Conservation (phyloP, 495 filamentous ascomycete species). For the Barbatosphaeria neglecta region DNA sequence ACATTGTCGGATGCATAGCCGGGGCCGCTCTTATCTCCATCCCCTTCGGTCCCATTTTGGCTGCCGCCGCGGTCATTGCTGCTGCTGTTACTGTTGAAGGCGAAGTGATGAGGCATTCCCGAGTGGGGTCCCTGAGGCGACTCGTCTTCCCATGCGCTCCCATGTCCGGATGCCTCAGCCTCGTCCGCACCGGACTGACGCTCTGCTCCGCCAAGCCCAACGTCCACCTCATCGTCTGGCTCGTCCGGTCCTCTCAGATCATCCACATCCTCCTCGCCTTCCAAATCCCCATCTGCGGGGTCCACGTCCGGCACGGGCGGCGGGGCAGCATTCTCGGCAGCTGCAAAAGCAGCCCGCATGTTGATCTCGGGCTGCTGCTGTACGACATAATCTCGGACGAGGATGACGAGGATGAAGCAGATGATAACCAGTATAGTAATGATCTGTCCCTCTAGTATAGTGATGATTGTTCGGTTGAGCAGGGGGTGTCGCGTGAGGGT, state of each 20-base stretch:
- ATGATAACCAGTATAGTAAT: constrained; percentile 85
- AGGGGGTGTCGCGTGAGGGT: constrained; percentile 59
- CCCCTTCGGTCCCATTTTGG: constrained; percentile 3
- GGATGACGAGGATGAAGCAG: constrained; percentile 85
- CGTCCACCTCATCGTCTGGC: constrained; percentile 2
- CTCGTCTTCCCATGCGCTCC: neutral
- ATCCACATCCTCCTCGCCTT: neutral
- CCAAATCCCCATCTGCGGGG: neutral
- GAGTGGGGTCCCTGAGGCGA: too few relatives aligned
- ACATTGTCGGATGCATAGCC: too few relatives aligned
- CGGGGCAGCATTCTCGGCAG: constrained; percentile 38
- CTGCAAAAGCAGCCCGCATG: constrained; percentile 43
- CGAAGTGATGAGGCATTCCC: too few relatives aligned
- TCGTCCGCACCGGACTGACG: neutral
- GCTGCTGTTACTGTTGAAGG: constrained; percentile 6
- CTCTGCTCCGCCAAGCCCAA: constrained; percentile 5
- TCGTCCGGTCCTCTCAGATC: constrained; percentile 2
- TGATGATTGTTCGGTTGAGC: constrained; percentile 70
- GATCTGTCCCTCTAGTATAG: constrained; percentile 81
- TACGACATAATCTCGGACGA: constrained; percentile 96
- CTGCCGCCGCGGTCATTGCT: constrained; percentile 9
- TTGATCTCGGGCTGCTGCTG: constrained; percentile 83
- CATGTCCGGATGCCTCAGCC: neutral
- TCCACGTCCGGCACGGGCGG: constrained; percentile 11
- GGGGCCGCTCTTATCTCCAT: too few relatives aligned